These are phyloP conservation scores for Cenchrus fungigraminus DNA, from an alignment of 176 grass and related monocot genomes.

Conservation along the genomic window DNA sequence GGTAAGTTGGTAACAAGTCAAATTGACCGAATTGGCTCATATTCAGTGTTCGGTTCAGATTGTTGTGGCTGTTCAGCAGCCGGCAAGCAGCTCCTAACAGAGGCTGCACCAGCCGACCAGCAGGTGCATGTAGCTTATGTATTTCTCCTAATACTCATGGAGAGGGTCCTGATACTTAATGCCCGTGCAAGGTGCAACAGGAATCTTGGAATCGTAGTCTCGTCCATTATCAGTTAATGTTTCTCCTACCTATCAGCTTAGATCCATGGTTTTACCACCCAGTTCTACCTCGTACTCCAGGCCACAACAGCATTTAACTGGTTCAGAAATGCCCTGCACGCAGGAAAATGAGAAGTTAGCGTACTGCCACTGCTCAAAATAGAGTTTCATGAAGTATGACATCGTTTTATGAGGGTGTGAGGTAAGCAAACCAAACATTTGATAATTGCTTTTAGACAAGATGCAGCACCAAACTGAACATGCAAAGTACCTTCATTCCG, in stretches of 20 bases:
- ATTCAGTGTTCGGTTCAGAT: too few relatives aligned
- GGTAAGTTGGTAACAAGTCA: too few relatives aligned
- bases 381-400: neutral
- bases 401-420: neutral
- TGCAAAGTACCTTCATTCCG: slow-evolving; percentile 70
- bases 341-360: slow-evolving; percentile 25
- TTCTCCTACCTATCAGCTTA: neutral
- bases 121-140: too few relatives aligned
- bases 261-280: slow-evolving; percentile 41
- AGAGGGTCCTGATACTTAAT: too few relatives aligned
- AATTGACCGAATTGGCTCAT: too few relatives aligned
- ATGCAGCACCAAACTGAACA: slow-evolving; percentile 25
- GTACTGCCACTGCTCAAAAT: neutral
- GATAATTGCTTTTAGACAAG: slow-evolving; percentile 1
- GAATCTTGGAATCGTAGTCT: too few relatives aligned
- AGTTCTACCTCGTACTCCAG: slow-evolving; percentile 69
- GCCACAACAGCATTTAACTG: slow-evolving; percentile 68
- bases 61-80: too few relatives aligned
- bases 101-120: too few relatives aligned
- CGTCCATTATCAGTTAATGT: too few relatives aligned
- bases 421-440: neutral
- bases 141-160: too few relatives aligned
- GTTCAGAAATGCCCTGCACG: slow-evolving; percentile 61
- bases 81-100: too few relatives aligned
- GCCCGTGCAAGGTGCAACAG: too few relatives aligned